Percentiles rank a stretch among this genome's conserved stretches.
Evolutionary conservation across 495 filamentous ascomycete genomes (phyloP).

Genomic region (Aspergillus ellipticus): DNA sequence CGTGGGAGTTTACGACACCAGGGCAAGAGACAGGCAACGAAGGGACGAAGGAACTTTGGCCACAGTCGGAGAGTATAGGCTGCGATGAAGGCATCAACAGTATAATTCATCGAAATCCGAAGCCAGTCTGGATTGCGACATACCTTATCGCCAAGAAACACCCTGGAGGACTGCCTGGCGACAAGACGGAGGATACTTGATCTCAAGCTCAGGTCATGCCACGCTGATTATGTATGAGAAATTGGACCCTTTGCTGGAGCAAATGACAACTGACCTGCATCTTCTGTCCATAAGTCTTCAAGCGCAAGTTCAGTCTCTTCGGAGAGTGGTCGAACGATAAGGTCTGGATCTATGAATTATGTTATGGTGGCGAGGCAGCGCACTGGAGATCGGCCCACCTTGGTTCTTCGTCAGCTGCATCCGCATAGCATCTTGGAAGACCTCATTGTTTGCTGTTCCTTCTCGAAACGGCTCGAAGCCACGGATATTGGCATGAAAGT

Average conservation of each 20-base stretch:
- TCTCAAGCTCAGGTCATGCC: background rate
- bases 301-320: constrained; percentile 13
- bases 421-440: constrained; percentile 16
- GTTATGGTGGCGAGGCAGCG: background rate
- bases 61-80: background rate
- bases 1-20: background rate
- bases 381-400: constrained; percentile 1
- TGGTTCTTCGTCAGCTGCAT: constrained; percentile 19
- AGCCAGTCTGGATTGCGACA: background rate
- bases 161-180: background rate
- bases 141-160: background rate
- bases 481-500: constrained; percentile 20
- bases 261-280: constrained; percentile 6
- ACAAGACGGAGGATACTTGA: background rate
- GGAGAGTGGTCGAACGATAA: constrained; percentile 14
- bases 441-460: background rate
- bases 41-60: background rate
- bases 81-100: background rate
- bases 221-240: background rate
- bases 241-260: background rate
- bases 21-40: background rate
- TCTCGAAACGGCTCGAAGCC: constrained; percentile 39
- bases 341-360: background rate
- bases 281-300: constrained; percentile 10
- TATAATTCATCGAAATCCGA: background rate